Base-by-base conservation (phyloP, 108 stramenopile species). In the Cyclotella atomus region DNA sequence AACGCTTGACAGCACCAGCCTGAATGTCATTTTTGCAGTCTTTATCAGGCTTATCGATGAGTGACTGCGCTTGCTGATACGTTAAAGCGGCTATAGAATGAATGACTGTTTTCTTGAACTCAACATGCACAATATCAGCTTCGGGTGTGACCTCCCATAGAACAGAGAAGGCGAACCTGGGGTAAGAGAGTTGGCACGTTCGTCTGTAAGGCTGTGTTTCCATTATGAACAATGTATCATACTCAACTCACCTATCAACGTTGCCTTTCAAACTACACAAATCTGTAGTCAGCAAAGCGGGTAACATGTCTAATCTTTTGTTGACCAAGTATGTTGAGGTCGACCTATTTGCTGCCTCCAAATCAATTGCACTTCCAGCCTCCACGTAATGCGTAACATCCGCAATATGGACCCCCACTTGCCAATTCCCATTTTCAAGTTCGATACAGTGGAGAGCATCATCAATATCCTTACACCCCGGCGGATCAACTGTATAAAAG, bases 391-490 rank as follows among this genome's bases (percentile, higher is more conserved):
- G 96, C n/a, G 96, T 95, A 10, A 99, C 99, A 66, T 99, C 99
- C 0, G 99, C 98, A 77, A 99, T 99, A 65, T 98, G 98, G 17
- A 99, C 98, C 0, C 99, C 99, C 7, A 97, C 90, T 65, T 96
- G 88, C 70, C 90, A 95, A 45, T 95, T 97, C 28, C 97, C 97
- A 80, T 98, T 97, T 4, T 87, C 83, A 3, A 99, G 87, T 14
- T 74, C 75, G 15, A 91, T 87, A 36, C 95, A 96, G 73, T 98
- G 98, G 15, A 99, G 88, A 0, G 99, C 99, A 77, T 99, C 99
- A 73, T 99, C 99, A 69, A 99, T 99, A 84, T 99, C 99, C 71
- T 98, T 97, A 76, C 99, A 99, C 20, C 98, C 98, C 4, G 99
- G 99, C 2, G 99, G 99, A 83, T 99, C 99, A 68, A 99, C 47